Percentiles rank a stretch among this genome's conserved stretches.
Evolutionary conservation across 2,329 filamentous ascomycete species (phyloP).

Genomic region (Parastagonospora nodorum): DNA sequence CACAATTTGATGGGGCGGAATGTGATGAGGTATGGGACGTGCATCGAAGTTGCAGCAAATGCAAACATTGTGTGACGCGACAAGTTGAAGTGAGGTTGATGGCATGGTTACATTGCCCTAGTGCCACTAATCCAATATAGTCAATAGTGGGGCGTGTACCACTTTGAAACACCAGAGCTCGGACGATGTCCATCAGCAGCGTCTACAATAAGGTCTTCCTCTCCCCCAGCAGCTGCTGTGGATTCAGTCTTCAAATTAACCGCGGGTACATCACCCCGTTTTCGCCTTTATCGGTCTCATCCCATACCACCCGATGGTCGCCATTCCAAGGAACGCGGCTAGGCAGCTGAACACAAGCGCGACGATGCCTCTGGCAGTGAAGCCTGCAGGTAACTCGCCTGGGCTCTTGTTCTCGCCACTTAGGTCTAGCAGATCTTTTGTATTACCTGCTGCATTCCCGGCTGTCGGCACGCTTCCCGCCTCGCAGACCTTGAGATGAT

Average conservation of each 20-base stretch:
- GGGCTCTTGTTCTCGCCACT: conserved; percentile 59
- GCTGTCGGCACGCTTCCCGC: conserved; percentile 55
- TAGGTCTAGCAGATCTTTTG: conserved; percentile 63
- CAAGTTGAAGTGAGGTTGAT: conserved; percentile 11
- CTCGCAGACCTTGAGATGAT: conserved; percentile 65
- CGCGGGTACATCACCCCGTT: conserved; percentile 1
- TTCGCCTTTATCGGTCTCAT: conserved; percentile 42
- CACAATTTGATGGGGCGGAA: conserved; percentile 6
- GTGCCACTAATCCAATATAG: not conserved
- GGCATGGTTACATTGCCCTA: conserved; percentile 1
- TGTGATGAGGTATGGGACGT: conserved; percentile 14
- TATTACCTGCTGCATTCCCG: conserved; percentile 80
- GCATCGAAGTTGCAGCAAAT: conserved; percentile 20
- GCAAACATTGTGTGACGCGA: conserved; percentile 14
- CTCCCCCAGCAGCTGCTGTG: not conserved
- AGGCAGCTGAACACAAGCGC: conserved; percentile 75
- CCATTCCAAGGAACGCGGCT: conserved; percentile 70
- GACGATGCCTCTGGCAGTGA: conserved; percentile 72
- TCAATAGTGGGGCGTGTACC: not conserved
- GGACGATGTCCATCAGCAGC: not conserved
- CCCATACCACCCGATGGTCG: conserved; percentile 71
- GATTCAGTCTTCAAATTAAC: not conserved
- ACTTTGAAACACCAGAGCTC: not conserved
- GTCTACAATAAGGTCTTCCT: not conserved
- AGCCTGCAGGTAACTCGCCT: conserved; percentile 66